These are phyloP conservation scores for Xylaria intraflava DNA, from an alignment of 495 filamentous ascomycete species.

Conservation along the genomic window DNA sequence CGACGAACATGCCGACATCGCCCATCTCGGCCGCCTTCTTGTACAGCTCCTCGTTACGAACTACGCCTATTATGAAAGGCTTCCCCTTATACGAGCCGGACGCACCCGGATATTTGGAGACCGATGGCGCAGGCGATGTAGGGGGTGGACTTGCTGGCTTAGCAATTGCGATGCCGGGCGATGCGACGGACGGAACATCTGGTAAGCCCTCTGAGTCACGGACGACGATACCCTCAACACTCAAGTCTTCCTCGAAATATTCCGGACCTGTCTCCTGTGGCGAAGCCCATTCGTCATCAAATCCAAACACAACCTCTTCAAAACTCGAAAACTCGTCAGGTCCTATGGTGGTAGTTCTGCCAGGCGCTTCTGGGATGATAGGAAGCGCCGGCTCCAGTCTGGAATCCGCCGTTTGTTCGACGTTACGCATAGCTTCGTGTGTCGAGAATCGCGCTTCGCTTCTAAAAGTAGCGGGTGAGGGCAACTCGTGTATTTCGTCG, in stretches of 20 bases:
- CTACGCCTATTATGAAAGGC: slow-evolving; percentile 28
- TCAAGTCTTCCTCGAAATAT: slow-evolving; percentile 20
- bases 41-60: slow-evolving; percentile 36
- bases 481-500: slow-evolving; percentile 21
- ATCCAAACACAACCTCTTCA: slow-evolving; percentile 25
- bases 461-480: slow-evolving; percentile 23
- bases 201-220: slow-evolving; percentile 7
- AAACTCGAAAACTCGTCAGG: neutral
- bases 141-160: slow-evolving; percentile 14
- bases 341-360: neutral
- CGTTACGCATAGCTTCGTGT: slow-evolving; percentile 3
- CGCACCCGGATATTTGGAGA: slow-evolving; percentile 5
- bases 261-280: slow-evolving; percentile 5
- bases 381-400: neutral
- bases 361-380: neutral
- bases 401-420: neutral
- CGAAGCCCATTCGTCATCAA: slow-evolving; percentile 13
- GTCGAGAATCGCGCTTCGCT: slow-evolving; percentile 20
- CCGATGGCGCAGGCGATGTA: slow-evolving; percentile 12
- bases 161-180: slow-evolving; percentile 16
- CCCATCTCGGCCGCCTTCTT: slow-evolving; percentile 41
- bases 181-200: slow-evolving; percentile 15
- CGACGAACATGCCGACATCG: slow-evolving; percentile 39
- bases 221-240: no score
- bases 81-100: slow-evolving; percentile 42